A percentile compares a stretch with the other conserved stretches of the same genome.
These are phyloP conservation scores for Stylonectria norvegica DNA, from an alignment of 2,329 filamentous ascomycete genomes.

Conservation along the genomic window DNA sequence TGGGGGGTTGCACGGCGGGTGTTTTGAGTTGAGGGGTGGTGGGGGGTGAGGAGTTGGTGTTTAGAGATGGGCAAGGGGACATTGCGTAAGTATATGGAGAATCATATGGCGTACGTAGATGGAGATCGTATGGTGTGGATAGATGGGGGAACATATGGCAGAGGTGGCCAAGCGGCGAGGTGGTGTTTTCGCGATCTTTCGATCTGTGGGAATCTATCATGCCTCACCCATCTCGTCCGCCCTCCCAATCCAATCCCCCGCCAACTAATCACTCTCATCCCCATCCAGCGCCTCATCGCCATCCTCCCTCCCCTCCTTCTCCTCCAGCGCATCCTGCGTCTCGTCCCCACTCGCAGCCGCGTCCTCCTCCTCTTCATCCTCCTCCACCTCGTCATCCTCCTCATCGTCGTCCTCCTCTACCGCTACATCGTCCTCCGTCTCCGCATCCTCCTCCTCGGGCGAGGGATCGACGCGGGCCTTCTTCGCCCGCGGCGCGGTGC, in stretches of 20 bases:
- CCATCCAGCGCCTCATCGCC: constrained; percentile 62
- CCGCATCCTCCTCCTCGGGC: constrained; percentile 31
- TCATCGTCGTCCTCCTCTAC: constrained; percentile 46
- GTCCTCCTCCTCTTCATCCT: constrained; percentile 42
- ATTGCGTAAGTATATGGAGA: neutral
- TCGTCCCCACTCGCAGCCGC: constrained; percentile 52
- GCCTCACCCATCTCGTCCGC: too few relatives aligned
- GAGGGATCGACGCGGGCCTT: constrained; percentile 47
- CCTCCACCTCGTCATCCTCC: constrained; percentile 42
- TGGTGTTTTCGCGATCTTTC: neutral
- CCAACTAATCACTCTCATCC: constrained; percentile 54
- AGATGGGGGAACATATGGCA: neutral
- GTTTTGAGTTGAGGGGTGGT: constrained; percentile 3
- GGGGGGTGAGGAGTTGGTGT: constrained; percentile 4
- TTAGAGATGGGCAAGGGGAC: neutral
- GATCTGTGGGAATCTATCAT: too few relatives aligned
- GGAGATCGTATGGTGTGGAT: neutral
- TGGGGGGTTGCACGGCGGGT: neutral
- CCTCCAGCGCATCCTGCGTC: constrained; percentile 52
- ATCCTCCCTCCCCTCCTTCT: constrained; percentile 45
- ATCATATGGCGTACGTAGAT: neutral
- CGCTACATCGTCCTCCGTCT: constrained; percentile 36
- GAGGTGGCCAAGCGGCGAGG: neutral
- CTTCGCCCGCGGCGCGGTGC: constrained; percentile 37
- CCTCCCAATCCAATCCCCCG: neutral